phyloP scores from a whole-genome alignment of 805 yeast species.

The Wickerhamomyces ciferrii region DNA sequence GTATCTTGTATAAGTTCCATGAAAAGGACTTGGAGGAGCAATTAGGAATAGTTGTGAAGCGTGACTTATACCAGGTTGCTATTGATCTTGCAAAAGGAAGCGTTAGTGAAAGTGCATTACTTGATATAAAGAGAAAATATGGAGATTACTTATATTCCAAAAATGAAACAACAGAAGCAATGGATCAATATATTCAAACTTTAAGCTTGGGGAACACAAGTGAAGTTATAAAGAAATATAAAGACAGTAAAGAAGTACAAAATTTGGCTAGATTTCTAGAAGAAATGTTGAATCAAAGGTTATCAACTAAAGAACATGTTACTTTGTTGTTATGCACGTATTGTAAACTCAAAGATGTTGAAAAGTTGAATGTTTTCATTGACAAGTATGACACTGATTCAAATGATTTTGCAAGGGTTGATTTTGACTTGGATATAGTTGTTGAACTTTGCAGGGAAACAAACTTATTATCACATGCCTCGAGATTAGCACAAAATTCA shows the following conservation, averaged over 20 bases:
- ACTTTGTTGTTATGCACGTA: slow-evolving; percentile 75
- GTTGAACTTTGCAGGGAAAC: slow-evolving; percentile 70
- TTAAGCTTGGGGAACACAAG: slow-evolving; percentile 57
- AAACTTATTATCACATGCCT: slow-evolving; percentile 61
- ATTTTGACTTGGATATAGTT: slow-evolving; percentile 64
- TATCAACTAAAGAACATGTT: slow-evolving; percentile 74
- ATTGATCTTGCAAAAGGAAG: slow-evolving; percentile 51
- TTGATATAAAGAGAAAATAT: slow-evolving; percentile 46
- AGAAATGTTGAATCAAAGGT: slow-evolving; percentile 45
- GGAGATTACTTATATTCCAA: slow-evolving; percentile 71
- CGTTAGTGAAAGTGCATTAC: slow-evolving; percentile 24
- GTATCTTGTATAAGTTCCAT: slow-evolving; percentile 59
- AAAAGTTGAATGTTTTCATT: slow-evolving; percentile 54
- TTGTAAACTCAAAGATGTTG: slow-evolving; percentile 64
- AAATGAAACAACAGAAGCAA: slow-evolving; percentile 63
- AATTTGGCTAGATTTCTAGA: slow-evolving; percentile 61
- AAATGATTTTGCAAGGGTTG: slow-evolving; percentile 27
- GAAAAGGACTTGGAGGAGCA: slow-evolving; percentile 67
- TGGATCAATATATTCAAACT: slow-evolving; percentile 65
- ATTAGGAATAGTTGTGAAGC: slow-evolving; percentile 58
- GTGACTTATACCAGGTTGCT: slow-evolving; percentile 71
- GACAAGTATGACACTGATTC: slow-evolving; percentile 32
- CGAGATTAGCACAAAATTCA: slow-evolving; percentile 60
- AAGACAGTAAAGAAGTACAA: slow-evolving; percentile 68
- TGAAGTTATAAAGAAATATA: slow-evolving; percentile 72